These are phyloP conservation scores for Bimuria novae-zelandiae DNA, from an alignment of 2,329 filamentous ascomycete species.

Conservation along the genomic window DNA sequence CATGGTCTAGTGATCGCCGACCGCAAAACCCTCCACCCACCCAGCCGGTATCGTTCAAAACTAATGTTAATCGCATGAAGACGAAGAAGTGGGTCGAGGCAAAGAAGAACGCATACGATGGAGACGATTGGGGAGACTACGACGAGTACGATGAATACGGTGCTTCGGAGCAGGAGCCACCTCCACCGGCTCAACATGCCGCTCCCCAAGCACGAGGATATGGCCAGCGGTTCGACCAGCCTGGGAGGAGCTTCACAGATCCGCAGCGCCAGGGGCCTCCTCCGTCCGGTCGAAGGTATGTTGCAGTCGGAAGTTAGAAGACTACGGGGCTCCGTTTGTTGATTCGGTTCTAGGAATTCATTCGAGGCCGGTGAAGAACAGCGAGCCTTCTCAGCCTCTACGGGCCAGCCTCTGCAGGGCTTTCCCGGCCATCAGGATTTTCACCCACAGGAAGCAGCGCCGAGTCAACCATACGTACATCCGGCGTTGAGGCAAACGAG, in stretches of 20 bases:
- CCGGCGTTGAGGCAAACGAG: conserved; percentile 27
- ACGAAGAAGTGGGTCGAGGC: conserved; percentile 96
- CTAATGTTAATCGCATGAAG: conserved; percentile 86
- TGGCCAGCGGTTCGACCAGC: conserved; percentile 34
- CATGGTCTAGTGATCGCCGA: conserved; percentile 28
- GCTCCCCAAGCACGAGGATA: conserved; percentile 51
- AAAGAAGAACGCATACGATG: conserved; percentile 83
- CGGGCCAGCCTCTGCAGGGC: conserved; percentile 26
- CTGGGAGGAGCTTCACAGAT: conserved; percentile 48
- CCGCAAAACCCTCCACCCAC: conserved; percentile 31
- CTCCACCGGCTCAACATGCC: conserved; percentile 38
- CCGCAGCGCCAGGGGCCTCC: conserved; percentile 40
- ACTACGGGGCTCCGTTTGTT: background rate
- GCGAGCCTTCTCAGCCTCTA: conserved; percentile 52
- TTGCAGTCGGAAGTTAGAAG: background rate
- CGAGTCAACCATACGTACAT: conserved; percentile 14
- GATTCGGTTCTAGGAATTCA: conserved; percentile 46
- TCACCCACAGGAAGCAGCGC: conserved; percentile 18
- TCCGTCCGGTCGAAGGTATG: conserved; percentile 30
- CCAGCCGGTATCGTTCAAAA: conserved; percentile 68
- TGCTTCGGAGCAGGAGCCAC: conserved; percentile 50
- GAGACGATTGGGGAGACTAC: conserved; percentile 85
- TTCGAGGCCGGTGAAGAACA: conserved; percentile 61
- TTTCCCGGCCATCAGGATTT: conserved; percentile 10
- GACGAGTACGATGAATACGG: conserved; percentile 63